A percentile compares a stretch with the other conserved stretches of the same genome.
Evolutionary conservation across 306 rosid genomes (phyloP).

Genomic region (Acacia acuminata): DNA sequence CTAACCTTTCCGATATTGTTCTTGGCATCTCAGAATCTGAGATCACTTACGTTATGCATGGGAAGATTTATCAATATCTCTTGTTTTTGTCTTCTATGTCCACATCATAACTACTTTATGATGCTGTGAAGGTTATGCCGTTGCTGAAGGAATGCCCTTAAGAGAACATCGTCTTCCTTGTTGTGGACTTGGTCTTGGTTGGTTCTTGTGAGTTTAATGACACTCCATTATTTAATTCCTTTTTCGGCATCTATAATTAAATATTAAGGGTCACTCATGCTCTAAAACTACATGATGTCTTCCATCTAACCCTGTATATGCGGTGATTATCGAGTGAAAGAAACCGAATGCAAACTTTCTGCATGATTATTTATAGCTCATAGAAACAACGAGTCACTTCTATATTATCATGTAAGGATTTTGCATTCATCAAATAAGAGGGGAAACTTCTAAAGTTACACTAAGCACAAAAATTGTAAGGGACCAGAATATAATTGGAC

Average conservation of each 20-base stretch:
- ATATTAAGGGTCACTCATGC: background rate
- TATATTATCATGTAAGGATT: background rate
- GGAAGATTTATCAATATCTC: background rate
- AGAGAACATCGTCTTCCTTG: conserved; percentile 66
- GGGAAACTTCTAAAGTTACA: background rate
- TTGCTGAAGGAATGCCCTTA: conserved; percentile 57
- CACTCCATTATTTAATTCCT: background rate
- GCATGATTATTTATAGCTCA: background rate
- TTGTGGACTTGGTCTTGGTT: conserved; percentile 79
- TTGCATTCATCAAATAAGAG: background rate
- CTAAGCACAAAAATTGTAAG: background rate
- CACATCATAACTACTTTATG: background rate
- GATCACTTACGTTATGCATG: background rate
- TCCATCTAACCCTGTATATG: background rate
- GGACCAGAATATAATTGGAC: background rate
- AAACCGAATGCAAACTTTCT: background rate
- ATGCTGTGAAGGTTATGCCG: conserved; percentile 58
- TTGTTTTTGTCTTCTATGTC: conserved; percentile 11
- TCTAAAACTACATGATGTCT: background rate
- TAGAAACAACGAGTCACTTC: background rate
- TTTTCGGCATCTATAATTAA: background rate
- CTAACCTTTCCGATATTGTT: background rate
- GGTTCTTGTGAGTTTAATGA: conserved; percentile 69
- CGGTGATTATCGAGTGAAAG: background rate
- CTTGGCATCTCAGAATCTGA: background rate